Conservation (phyloP, 805 yeast species). For the Tetrapisispora nanseiensis region DNA sequence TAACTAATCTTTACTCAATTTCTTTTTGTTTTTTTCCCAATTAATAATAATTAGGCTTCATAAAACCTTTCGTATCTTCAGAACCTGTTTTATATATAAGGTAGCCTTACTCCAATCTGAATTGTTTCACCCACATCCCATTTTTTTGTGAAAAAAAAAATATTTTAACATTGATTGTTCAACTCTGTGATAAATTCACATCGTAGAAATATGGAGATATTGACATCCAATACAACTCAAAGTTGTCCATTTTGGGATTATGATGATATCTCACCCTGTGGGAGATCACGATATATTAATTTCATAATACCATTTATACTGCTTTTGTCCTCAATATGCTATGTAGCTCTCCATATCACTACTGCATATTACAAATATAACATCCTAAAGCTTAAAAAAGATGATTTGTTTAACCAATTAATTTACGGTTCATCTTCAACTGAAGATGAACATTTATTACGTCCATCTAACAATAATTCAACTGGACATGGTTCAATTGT, state of each 20-base stretch:
- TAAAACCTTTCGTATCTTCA: no score
- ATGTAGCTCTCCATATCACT: conserved; percentile 11
- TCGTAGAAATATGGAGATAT: not conserved
- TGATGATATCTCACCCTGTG: conserved; percentile 52
- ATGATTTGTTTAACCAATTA: conserved; percentile 15
- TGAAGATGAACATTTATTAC: conserved; percentile 18
- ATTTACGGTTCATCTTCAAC: conserved; percentile 4
- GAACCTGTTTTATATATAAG: no score
- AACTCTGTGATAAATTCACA: no score
- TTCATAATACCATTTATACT: conserved; percentile 20
- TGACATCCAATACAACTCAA: not conserved
- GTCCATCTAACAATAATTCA: not conserved
- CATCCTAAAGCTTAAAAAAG: conserved; percentile 10
- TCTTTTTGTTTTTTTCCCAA: no score
- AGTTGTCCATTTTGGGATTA: conserved; percentile 38
- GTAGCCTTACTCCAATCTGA: no score
- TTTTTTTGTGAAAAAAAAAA: no score
- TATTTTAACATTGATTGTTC: no score
- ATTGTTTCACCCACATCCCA: no score
- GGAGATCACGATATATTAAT: conserved; percentile 35
- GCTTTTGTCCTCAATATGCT: conserved; percentile 4
- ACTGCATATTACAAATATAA: conserved; percentile 16
- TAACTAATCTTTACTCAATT: no score
- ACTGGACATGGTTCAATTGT: not conserved
- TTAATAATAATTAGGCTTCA: no score